Percentiles rank a stretch among this genome's conserved stretches.
These are phyloP conservation scores for Nannochloropsis oceanica DNA, from an alignment of 108 stramenopile species.

Conservation along the genomic window DNA sequence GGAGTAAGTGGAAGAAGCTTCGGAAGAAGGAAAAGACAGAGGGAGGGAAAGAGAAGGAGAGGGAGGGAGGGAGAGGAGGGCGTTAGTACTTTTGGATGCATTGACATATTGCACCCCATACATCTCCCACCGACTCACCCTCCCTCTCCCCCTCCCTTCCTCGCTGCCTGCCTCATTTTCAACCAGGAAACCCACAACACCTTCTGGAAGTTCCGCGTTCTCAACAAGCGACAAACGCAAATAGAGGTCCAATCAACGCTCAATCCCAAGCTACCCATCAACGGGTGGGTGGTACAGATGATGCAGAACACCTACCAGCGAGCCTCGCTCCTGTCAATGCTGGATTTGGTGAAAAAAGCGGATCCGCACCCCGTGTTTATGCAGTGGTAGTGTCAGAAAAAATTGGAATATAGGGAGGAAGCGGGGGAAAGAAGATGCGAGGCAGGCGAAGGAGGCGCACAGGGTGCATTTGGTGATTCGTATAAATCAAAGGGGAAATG, in stretches of 20 bases:
- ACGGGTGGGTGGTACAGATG: background rate
- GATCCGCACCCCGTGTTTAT: background rate
- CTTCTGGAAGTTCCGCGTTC: background rate
- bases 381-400: background rate
- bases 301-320: background rate
- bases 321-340: background rate
- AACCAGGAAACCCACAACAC: background rate
- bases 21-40: background rate
- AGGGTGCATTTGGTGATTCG: no score
- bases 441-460: no score
- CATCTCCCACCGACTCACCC: no score
- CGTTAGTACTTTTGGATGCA: no score
- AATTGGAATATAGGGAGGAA: background rate
- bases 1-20: background rate
- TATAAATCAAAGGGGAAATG: no score
- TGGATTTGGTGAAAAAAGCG: background rate
- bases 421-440: no score
- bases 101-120: no score
- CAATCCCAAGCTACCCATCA: background rate
- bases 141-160: no score
- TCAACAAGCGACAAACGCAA: background rate
- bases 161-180: no score
- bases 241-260: background rate
- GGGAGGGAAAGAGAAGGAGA: background rate
- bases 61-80: background rate